Evolutionary conservation across 2,329 filamentous ascomycete genomes (phyloP).

Genomic region (Talaromyces atroroseus): DNA sequence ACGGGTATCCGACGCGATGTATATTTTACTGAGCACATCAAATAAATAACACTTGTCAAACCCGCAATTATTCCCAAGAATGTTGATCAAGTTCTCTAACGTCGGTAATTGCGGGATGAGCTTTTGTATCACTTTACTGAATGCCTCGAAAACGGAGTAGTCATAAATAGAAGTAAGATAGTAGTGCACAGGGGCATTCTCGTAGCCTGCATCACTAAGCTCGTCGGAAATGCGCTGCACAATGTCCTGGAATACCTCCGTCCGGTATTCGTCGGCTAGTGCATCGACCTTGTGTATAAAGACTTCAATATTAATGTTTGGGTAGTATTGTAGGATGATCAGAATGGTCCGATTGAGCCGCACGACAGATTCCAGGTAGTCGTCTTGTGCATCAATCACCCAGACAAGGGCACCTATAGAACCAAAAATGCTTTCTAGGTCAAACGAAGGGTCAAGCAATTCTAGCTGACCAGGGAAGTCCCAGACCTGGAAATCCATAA

Average conservation of each 20-base stretch:
- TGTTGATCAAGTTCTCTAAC: constrained; percentile 88
- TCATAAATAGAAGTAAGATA: constrained; percentile 98
- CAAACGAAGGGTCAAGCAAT: constrained; percentile 82
- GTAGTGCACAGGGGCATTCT: constrained; percentile 89
- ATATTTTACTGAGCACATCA: constrained; percentile 96
- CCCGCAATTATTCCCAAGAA: constrained; percentile 83
- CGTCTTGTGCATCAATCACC: constrained; percentile 98
- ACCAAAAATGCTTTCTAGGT: constrained; percentile 89
- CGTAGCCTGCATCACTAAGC: constrained; percentile 84
- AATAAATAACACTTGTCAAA: constrained; percentile 99
- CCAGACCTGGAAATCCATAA: constrained; percentile 99
- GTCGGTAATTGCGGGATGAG: constrained; percentile 89
- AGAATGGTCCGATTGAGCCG: constrained; percentile 85
- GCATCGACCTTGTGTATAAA: constrained; percentile 99
- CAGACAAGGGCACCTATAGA: constrained; percentile 93
- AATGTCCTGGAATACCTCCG: constrained; percentile 94
- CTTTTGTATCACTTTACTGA: constrained; percentile 97
- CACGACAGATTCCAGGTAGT: constrained; percentile 86
- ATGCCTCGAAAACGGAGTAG: constrained; percentile 96
- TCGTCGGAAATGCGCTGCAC: constrained; percentile 96
- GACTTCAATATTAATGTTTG: constrained; percentile 93
- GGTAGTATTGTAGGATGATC: constrained; percentile 80
- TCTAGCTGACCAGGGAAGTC: constrained; percentile 95
- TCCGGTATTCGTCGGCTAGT: constrained; percentile 92
- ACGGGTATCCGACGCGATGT: constrained; percentile 91